Evolutionary conservation across 176 grass and related monocot species (phyloP), one percentile per base, ranked within the genome.

Genomic region (Tillandsia fasciculata): DNA sequence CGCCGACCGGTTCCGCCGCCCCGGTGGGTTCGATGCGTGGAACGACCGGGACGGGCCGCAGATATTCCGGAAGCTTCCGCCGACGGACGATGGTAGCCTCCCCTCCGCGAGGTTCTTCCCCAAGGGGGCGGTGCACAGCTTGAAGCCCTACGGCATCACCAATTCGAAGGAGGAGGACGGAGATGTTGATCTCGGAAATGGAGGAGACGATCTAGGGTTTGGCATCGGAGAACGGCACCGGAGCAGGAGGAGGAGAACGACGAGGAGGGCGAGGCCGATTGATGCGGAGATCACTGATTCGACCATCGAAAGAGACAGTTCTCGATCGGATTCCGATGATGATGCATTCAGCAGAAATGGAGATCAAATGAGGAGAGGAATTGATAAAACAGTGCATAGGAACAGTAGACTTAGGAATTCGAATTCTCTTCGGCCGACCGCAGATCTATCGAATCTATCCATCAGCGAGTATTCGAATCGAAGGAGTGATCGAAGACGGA

Each of bases 1-100:
- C 18, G 89, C 93, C 9, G 93, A 97, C 81, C 89, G 93, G 2
- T 97, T 97, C 83, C 89, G 92, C 59, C 82, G 80, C 15, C 86
- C 86, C 52, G 84, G 93, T 8, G 89, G 93, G 51, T 79, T 97
- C 58, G 93, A 97, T 79, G 87, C 92, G 79, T 97, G 93, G 93
- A 97, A 87, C 79, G 89, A 97, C 71, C 77, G 70, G 64, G 93
- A 97, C 74, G 93, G 89, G 13, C 89, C 93, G 20, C 81, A 77
- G 81, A 76, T 97, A 9, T 97, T 92, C 66, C 82, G 67, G 50
- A 42, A 42, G 33, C 33, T 7, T 42, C 33, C 33, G 0, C 33
- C 33, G 33, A 42, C 76, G 78, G 47, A 74, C 27, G 56, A 79
- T 78, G 10, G 81, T 1, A 5, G 67, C 50, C 59, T 65, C 33